A percentile compares a stretch with the other conserved stretches of the same genome.
Evolutionary conservation across 345 rosid species (phyloP).

Genomic region (Pseudoturritis turrita): DNA sequence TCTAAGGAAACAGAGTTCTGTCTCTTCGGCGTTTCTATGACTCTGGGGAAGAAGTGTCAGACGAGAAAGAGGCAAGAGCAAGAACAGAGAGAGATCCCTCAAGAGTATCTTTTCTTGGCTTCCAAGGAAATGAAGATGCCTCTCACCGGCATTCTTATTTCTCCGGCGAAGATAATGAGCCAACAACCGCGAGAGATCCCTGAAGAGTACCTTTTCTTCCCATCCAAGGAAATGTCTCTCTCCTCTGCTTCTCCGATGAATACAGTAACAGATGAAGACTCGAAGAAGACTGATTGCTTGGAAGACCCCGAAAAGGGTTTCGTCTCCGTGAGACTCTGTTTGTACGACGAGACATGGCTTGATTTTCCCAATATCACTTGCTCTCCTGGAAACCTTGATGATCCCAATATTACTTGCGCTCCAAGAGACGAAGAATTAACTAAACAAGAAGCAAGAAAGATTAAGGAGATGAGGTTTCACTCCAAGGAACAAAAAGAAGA

Average conservation of each 20-base stretch:
- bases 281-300: not conserved
- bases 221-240: not conserved
- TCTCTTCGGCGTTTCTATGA: not conserved
- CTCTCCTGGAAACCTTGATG: not conserved
- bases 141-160: not conserved
- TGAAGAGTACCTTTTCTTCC: not conserved
- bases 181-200: not conserved
- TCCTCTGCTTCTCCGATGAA: not conserved
- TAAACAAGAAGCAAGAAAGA: not conserved
- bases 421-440: not conserved
- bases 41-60: not conserved
- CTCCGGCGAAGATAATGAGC: not conserved
- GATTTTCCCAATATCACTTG: not conserved
- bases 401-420: not conserved
- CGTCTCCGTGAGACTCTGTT: not conserved
- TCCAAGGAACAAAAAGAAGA: not conserved
- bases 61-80: not conserved
- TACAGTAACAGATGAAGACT: not conserved
- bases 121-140: not conserved
- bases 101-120: not conserved
- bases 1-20: not conserved
- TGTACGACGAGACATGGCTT: not conserved
- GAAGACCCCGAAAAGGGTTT: not conserved
- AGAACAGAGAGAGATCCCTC: not conserved
- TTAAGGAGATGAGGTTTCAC: not conserved